These are phyloP conservation scores for Drechslerella coelobrocha DNA, from an alignment of 2,329 filamentous ascomycete species.

Conservation along the genomic window DNA sequence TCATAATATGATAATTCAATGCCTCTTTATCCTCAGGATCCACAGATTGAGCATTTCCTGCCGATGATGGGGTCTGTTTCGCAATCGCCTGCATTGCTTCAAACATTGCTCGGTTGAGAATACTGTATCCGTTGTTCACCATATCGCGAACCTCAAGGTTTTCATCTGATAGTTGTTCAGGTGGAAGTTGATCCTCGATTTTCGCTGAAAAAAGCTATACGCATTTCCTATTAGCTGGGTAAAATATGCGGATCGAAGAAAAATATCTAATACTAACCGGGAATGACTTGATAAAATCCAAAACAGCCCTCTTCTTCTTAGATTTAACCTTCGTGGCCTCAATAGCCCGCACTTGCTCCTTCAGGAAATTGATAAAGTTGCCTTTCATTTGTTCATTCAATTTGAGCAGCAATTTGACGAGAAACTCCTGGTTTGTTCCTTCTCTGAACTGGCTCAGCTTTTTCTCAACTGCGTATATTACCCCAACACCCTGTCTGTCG, in stretches of 20 bases:
- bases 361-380: constrained; percentile 85
- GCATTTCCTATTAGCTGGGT: constrained; percentile 8
- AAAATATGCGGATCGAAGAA: constrained; percentile 24
- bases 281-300: constrained; percentile 92
- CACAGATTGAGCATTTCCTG: constrained; percentile 54
- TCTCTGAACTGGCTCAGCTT: constrained; percentile 81
- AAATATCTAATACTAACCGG: constrained; percentile 61
- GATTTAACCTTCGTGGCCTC: constrained; percentile 99
- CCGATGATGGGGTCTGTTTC: constrained; percentile 66
- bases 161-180: constrained; percentile 58
- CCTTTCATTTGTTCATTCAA: constrained; percentile 75
- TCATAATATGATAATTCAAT: constrained; percentile 92
- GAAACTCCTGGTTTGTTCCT: constrained; percentile 84
- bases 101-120: constrained; percentile 94
- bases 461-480: constrained; percentile 79
- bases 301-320: constrained; percentile 96
- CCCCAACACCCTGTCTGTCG: constrained; percentile 81
- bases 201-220: constrained; percentile 53
- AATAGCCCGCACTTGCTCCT: constrained; percentile 92
- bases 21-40: constrained; percentile 92
- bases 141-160: constrained; percentile 74
- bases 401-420: constrained; percentile 79
- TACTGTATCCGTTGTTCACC: constrained; percentile 85
- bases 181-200: constrained; percentile 55
- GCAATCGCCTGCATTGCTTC: constrained; percentile 96